A percentile compares a stretch with the other conserved stretches of the same genome.
Evolutionary conservation across 2,329 filamentous ascomycete genomes (phyloP).

Genomic region (Zymoseptoria passerinii): DNA sequence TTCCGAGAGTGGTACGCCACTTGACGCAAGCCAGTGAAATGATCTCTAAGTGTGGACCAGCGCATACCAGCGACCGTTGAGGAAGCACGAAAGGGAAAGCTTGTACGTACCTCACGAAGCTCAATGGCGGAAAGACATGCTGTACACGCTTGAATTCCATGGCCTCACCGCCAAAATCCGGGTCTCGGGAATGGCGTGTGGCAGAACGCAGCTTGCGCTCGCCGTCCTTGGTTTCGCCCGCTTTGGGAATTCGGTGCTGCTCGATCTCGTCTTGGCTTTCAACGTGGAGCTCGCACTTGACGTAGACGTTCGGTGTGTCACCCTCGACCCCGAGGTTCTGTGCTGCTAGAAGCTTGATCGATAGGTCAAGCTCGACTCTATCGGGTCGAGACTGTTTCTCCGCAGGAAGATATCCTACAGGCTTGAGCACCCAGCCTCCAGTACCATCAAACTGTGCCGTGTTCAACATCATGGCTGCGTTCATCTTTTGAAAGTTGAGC

Average conservation of each 20-base stretch:
- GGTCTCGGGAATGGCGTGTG: conserved; percentile 35
- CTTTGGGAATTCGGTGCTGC: conserved; percentile 36
- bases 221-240: conserved; percentile 46
- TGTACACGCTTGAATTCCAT: conserved; percentile 37
- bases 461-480: conserved; percentile 93
- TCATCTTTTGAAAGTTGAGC: conserved; percentile 86
- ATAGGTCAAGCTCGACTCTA: conserved; percentile 49
- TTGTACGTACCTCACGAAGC: conserved; percentile 40
- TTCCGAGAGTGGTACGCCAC: neutral
- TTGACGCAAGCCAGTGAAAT: neutral
- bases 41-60: neutral
- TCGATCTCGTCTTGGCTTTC: conserved; percentile 52
- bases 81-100: conserved; percentile 1
- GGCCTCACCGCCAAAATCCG: conserved; percentile 39
- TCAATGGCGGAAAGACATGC: conserved; percentile 39
- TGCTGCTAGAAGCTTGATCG: conserved; percentile 65
- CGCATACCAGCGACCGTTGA: neutral
- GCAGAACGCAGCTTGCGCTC: conserved; percentile 41
- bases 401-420: conserved; percentile 56
- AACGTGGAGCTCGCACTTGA: conserved; percentile 74
- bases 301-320: conserved; percentile 54
- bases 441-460: conserved; percentile 82
- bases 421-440: conserved; percentile 79
- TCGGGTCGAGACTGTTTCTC: conserved; percentile 11
- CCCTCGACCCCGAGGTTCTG: conserved; percentile 58